A percentile compares a stretch with the other conserved stretches of the same genome.
Conservation (phyloP, 805 yeast genomes). For the Starmerella stellata region DNA sequence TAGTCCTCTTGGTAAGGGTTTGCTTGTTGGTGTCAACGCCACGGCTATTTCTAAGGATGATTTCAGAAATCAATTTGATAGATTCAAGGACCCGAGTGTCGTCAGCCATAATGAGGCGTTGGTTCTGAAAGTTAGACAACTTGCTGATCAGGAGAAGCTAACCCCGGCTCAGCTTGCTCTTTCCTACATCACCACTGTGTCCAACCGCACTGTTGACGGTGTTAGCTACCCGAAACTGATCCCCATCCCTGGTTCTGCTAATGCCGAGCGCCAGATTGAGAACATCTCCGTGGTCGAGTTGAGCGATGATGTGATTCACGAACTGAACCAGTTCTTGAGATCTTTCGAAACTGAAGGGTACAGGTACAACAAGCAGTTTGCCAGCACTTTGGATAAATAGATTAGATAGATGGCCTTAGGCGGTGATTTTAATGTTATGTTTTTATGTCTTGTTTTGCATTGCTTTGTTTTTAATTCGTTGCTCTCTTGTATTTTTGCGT, state of each 20-base stretch:
- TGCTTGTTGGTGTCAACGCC: slow-evolving; percentile 42
- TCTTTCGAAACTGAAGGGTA: slow-evolving; percentile 35
- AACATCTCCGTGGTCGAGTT: slow-evolving; percentile 34
- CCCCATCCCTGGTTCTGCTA: slow-evolving; percentile 69
- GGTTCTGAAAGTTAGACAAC: slow-evolving; percentile 32
- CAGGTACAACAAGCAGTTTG: slow-evolving; percentile 29
- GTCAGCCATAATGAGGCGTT: slow-evolving; percentile 34
- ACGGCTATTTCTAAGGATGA: slow-evolving; percentile 40
- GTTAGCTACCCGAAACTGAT: slow-evolving; percentile 36
- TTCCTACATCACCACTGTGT: slow-evolving; percentile 40
- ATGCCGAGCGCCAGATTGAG: slow-evolving; percentile 38
- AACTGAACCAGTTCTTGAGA: slow-evolving; percentile 32
- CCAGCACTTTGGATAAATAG: slow-evolving; percentile 1
- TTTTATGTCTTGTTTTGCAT: too few relatives aligned
- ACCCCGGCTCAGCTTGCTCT: slow-evolving; percentile 53
- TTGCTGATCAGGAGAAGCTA: slow-evolving; percentile 31
- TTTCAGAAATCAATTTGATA: slow-evolving; percentile 33
- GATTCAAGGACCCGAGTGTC: slow-evolving; percentile 39
- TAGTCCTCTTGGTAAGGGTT: slow-evolving; percentile 69
- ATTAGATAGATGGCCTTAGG: too few relatives aligned
- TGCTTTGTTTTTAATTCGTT: too few relatives aligned
- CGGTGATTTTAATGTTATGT: too few relatives aligned
- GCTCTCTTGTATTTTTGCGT: too few relatives aligned
- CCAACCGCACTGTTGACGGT: slow-evolving; percentile 10
- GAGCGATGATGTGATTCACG: slow-evolving; percentile 38